Percentiles rank a stretch among this genome's conserved stretches.
Conservation (phyloP, 202 grass and related monocot genomes). For the Tripidium arundinaceum region DNA sequence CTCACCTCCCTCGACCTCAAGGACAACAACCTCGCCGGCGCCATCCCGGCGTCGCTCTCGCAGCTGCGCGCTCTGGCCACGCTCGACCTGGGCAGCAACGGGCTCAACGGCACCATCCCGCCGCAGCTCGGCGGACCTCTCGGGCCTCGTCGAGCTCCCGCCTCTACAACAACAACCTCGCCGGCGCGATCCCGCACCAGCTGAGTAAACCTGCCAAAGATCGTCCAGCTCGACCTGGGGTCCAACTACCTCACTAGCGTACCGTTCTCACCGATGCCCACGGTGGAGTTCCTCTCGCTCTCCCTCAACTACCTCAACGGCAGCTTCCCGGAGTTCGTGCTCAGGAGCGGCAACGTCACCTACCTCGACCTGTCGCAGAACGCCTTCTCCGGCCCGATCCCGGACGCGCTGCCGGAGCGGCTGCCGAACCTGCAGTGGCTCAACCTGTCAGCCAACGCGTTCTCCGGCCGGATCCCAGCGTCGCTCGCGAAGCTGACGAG, state of each 20-base stretch:
- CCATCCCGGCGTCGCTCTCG: constrained; percentile 48
- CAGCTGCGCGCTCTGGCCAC: constrained; percentile 30
- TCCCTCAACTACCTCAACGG: constrained; percentile 42
- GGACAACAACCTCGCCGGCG: constrained; percentile 42
- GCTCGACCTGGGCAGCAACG: constrained; percentile 61
- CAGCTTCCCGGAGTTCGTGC: constrained; percentile 53
- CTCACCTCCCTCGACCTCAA: constrained; percentile 61
- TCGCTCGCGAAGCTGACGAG: constrained; percentile 37
- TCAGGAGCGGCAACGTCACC: constrained; percentile 37
- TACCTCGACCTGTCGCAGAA: constrained; percentile 77
- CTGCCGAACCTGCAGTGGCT: constrained; percentile 49
- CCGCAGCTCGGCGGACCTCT: constrained; percentile 57
- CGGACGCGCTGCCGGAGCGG: constrained; percentile 31
- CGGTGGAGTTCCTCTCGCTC: constrained; percentile 54
- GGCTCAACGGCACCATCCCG: constrained; percentile 44
- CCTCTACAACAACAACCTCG: constrained; percentile 73
- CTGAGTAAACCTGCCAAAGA: constrained; percentile 50
- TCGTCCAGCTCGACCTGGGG: constrained; percentile 50
- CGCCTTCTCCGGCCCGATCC: constrained; percentile 23
- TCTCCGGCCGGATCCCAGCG: constrained; percentile 43
- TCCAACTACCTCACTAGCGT: constrained; percentile 47
- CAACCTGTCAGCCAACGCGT: constrained; percentile 46
- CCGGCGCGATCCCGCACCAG: constrained; percentile 42
- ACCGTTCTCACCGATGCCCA: constrained; percentile 48
- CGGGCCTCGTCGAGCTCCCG: constrained; percentile 49